Conservation (phyloP, 257 asterid genomes). For the Schizonepeta tenuifolia region DNA sequence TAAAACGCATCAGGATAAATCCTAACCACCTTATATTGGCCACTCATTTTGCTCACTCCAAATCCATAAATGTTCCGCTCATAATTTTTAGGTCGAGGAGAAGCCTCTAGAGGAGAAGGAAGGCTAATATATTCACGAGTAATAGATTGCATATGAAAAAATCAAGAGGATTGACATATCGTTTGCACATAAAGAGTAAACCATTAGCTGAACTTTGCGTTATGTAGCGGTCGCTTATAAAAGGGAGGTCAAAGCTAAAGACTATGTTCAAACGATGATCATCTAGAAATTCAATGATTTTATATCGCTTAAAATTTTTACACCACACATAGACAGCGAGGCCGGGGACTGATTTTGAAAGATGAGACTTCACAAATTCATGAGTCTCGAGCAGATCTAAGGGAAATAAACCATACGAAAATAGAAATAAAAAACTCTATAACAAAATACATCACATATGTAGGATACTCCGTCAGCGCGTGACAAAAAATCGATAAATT, state of each 20-base stretch:
- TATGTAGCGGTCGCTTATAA: too few relatives aligned
- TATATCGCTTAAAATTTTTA: not conserved
- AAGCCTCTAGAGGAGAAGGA: not conserved
- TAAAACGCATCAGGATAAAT: too few relatives aligned
- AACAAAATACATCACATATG: too few relatives aligned
- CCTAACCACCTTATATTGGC: too few relatives aligned
- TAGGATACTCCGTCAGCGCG: too few relatives aligned
- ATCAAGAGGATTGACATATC: too few relatives aligned
- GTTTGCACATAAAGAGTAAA: constrained; percentile 28
- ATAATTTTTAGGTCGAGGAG: accelerated
- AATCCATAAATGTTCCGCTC: not conserved
- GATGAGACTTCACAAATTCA: not conserved
- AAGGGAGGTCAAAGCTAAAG: not conserved
- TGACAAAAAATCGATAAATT: too few relatives aligned
- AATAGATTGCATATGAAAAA: not conserved
- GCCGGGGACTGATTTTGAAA: not conserved
- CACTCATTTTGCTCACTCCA: not conserved
- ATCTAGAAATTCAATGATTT: constrained; percentile 30
- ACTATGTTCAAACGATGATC: too few relatives aligned
- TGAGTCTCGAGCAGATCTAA: not conserved
- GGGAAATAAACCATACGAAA: too few relatives aligned
- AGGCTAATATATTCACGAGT: not conserved
- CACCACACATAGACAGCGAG: not conserved
- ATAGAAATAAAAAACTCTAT: too few relatives aligned
- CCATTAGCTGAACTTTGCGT: constrained; percentile 31